phyloP scores from a whole-genome alignment of 148 eudicot species.

The Heliosperma pusillum region DNA sequence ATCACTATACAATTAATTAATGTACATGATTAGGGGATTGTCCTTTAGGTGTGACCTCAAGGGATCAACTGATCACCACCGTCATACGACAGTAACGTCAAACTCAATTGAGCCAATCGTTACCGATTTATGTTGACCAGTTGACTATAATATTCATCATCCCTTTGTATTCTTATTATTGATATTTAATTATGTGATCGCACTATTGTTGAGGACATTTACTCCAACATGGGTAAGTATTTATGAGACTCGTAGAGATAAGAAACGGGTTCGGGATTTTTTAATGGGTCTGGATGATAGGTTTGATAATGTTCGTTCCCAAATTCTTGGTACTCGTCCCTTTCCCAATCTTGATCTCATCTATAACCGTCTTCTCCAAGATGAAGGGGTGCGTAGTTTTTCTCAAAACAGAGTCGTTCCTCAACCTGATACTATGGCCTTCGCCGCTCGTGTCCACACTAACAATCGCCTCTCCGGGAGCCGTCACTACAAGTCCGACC shows the following conservation, averaged over 20 bases:
- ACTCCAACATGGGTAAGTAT: too few species aligned
- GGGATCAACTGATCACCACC: too few species aligned
- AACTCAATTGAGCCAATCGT: too few species aligned
- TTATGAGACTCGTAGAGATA: not conserved
- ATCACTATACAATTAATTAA: too few species aligned
- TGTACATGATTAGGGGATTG: too few species aligned
- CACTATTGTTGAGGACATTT: too few species aligned
- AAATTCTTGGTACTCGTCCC: not conserved
- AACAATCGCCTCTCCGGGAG: not conserved
- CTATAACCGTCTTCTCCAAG: not conserved
- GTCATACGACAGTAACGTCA: too few species aligned
- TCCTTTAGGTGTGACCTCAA: too few species aligned
- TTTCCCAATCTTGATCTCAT: not conserved
- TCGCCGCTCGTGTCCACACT: not conserved
- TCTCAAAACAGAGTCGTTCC: not conserved
- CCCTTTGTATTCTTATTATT: too few species aligned
- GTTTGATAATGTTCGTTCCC: not conserved
- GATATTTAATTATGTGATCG: too few species aligned
- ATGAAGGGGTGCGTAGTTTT: not conserved
- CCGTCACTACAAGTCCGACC: not conserved
- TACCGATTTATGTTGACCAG: too few species aligned
- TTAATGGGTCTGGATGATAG: not conserved
- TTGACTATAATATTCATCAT: too few species aligned
- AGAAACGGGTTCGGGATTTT: not conserved
- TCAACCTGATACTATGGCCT: not conserved